phyloP scores from a whole-genome alignment of 306 rosid species.

The Amphicarpaea edgeworthii region DNA sequence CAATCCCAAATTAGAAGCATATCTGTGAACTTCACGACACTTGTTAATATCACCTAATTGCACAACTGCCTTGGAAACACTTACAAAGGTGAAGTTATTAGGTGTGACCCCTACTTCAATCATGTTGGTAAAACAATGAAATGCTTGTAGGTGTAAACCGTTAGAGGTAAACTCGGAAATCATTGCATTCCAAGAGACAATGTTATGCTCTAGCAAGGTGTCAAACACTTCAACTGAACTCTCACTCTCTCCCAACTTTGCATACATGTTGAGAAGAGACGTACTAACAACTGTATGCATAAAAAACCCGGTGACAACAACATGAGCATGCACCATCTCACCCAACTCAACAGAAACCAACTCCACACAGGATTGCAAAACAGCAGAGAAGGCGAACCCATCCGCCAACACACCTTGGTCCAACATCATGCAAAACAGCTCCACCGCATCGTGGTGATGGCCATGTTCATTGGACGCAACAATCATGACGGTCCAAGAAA shows the following conservation, averaged over 20 bases:
- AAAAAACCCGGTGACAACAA: constrained; percentile 67
- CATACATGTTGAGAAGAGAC: constrained; percentile 85
- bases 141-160: constrained; percentile 62
- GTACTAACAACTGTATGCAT: constrained; percentile 61
- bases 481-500: constrained; percentile 80
- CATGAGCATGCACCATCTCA: constrained; percentile 72
- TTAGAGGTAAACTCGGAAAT: constrained; percentile 68
- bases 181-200: constrained; percentile 82
- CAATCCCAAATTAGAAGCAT: constrained; percentile 64
- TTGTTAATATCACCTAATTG: constrained; percentile 57
- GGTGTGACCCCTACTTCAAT: constrained; percentile 54
- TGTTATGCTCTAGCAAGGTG: constrained; percentile 59
- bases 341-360: constrained; percentile 55
- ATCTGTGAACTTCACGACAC: constrained; percentile 58
- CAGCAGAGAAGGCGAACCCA: constrained; percentile 70
- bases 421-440: constrained; percentile 68
- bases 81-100: constrained; percentile 57
- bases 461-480: constrained; percentile 63
- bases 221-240: constrained; percentile 64
- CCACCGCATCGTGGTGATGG: constrained; percentile 55
- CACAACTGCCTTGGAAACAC: constrained; percentile 72
- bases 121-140: constrained; percentile 63
- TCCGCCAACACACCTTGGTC: constrained; percentile 58
- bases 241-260: constrained; percentile 63
- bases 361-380: constrained; percentile 71